Evolutionary conservation across 2,329 filamentous ascomycete genomes (phyloP), one percentile per base, ranked within the genome.

Genomic region (Botrytis squamosa): DNA sequence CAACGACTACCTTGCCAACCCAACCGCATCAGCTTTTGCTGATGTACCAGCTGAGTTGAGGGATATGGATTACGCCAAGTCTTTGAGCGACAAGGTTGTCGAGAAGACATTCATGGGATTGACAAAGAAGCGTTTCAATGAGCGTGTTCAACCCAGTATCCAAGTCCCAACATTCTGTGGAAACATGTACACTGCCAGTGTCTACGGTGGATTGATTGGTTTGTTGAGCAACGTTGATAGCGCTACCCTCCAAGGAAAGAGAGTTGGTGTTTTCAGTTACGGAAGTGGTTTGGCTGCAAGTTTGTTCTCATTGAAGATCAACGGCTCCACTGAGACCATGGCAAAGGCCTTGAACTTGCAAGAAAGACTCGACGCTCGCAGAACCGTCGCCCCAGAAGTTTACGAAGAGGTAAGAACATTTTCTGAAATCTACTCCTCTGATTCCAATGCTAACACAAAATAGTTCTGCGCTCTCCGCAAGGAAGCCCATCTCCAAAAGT

Each of bases 51-150:
- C 91, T 60, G 93, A 95, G 83, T 85, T 95, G 75, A 89, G 91
- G 76, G 91, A 93, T 80, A 87, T 96, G 84, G 90, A 93, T 81
- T 95, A 95, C 84, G 86, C 91, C 81, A 90, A 91, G 84, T 95
- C 93, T 4, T 84, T 96, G 79, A 90, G 89, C 75, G 93, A 96
- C 86, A 95, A 94, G 87, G 88, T 86, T 71, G 88, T 96, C 57
- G 93, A 96, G 87, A 96, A 95, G 89, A 91, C 91, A 76, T 96
- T 96, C 83, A 93, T 96, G 91, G 86, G 82, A 74, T 86, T 95
- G 79, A 91, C 91, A 83, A 95, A 96, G 89, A 95, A 95, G 88
- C 89, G 89, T 79, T 95, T 93, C 85, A 88, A 89, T 81, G 92
- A 95, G 84, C 91, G 93, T 80, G 91, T 96, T 79, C 86, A 87